A percentile compares a stretch with the other conserved stretches of the same genome.
phyloP scores from a whole-genome alignment of 352 stramenopile genomes.

The Phytophthora sansomeana region DNA sequence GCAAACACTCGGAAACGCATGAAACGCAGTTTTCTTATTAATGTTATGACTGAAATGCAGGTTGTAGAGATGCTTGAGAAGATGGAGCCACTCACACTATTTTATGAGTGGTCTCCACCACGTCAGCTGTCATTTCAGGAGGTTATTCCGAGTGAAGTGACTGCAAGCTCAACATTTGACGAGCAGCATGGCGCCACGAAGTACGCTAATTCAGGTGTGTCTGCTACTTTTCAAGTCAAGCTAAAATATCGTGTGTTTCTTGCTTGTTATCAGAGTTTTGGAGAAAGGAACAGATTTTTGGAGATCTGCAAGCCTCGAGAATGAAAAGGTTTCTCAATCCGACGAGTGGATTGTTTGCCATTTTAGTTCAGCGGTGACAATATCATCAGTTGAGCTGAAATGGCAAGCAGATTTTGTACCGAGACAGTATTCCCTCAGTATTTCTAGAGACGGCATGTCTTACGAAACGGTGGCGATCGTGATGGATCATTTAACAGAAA shows the following conservation, averaged over 20 bases:
- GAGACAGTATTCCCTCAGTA: constrained; percentile 47
- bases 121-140: constrained; percentile 55
- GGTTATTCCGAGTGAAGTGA: constrained; percentile 54
- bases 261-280: constrained; percentile 41
- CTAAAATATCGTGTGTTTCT: background rate
- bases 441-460: constrained; percentile 53
- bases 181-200: constrained; percentile 56
- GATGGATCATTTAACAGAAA: constrained; percentile 33
- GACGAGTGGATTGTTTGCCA: constrained; percentile 66
- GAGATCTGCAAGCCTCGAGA: constrained; percentile 42
- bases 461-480: constrained; percentile 66
- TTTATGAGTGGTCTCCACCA: constrained; percentile 81
- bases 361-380: constrained; percentile 52
- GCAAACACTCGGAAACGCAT: background rate
- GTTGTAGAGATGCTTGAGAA: constrained; percentile 66
- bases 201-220: constrained; percentile 33
- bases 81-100: constrained; percentile 74
- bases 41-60: constrained; percentile 36
- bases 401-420: constrained; percentile 59
- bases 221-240: background rate
- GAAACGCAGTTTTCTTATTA: background rate
- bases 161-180: constrained; percentile 67
- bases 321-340: constrained; percentile 20
- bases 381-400: constrained; percentile 54
- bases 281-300: constrained; percentile 50